Base-by-base conservation (phyloP, 2,329 filamentous ascomycete genomes). In the Pseudonectria buxi region DNA sequence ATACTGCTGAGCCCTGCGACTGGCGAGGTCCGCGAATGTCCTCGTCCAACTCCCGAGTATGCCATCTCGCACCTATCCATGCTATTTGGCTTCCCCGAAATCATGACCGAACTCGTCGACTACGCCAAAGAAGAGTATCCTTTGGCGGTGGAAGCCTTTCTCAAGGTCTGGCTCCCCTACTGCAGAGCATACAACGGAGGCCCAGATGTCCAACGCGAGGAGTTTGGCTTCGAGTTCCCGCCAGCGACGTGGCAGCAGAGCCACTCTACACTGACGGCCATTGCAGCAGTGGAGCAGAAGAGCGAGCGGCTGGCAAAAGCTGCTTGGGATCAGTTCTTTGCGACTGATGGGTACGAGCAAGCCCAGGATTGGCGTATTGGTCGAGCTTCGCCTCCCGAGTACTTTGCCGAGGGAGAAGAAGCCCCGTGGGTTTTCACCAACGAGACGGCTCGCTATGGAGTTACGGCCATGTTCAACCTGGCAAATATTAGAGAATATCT, bases 191-290 rank as follows among this genome's bases (percentile, higher is more conserved):
- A 46, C 30, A 46, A 46, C 7, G 44, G 42, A 10, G 32, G 33
- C 3, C 7, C 26, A 2, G 18, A 43, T 4, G 39, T 37, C 4
- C 44, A 46, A 18, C 33, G 26, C 9, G 28, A 34, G 14, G 44
- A 46, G 24, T 46, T 43, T 22, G 42, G 37, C 12, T 46, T 46
- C 14, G 35, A 45, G 35, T 46, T 46, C 10, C 44, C 44, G 2
- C 32, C 33, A 9, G 39, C 35, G 1, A 37, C 41, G 36, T 46
- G 44, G 44, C 28, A 26, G 1, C 44, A 46, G 27, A 46, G 44
- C 24, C 44, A 46, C 30, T 46, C 44, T 2, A 43, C 44, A 0
- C 32, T 45, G 14, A 46, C 44, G 4, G 44, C 42, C 6, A 33
- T 45, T 25, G 37, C 37, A 14, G 37, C 44, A 2, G 39, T 45